Evolutionary conservation across 768 basidiomycete species (phyloP), one percentile per base, ranked within the genome.

Genomic region (Suillus bovinus): DNA sequence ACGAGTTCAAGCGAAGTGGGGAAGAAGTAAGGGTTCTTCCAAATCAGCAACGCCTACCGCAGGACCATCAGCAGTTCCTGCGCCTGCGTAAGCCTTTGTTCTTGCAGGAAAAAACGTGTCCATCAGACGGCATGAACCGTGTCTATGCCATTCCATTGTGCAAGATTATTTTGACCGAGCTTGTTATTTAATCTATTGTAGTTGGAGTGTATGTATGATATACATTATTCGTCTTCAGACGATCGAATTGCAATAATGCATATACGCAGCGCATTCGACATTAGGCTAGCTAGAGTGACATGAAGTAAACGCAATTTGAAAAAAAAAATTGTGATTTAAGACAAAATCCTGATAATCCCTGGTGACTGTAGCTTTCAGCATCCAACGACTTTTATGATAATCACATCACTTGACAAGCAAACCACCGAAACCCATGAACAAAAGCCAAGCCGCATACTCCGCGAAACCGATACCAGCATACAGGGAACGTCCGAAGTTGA

Each of bases 1-100:
- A 71, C 80, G 79, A 38, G 83, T 90, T 11, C 79, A 82, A 50
- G 84, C 96, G 31, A 92, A 89, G 66, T 99, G 96, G 96, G 96
- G 96, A 4, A 82, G 95, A 63, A 88, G 93, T 69, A 84, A 76
- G 79, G 70, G 71, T 8, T 66, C 69, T 10, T 63, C 71, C 3
- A 84, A 83, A 58, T 66, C 71, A 36, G 63, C 78, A 22, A 55
- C 58, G n/a, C 36, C 47, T 58, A 33, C 29, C 7, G 58, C 17
- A 11, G 55, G 58, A 36, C 55, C 61, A 34, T 59, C 70, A 29
- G 38, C 29, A 42, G 57, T 64, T 38, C 38, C 55, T 29, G 38
- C 61, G 24, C 13, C 62, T n/a, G 59, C 50, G 38, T 74, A 53
- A 72, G 38, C 36, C 36, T 27, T 38, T 54, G 7, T 36, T n/a